Evolutionary conservation across 1,139 yeast species (phyloP).

Genomic region (Ashbya aceris): DNA sequence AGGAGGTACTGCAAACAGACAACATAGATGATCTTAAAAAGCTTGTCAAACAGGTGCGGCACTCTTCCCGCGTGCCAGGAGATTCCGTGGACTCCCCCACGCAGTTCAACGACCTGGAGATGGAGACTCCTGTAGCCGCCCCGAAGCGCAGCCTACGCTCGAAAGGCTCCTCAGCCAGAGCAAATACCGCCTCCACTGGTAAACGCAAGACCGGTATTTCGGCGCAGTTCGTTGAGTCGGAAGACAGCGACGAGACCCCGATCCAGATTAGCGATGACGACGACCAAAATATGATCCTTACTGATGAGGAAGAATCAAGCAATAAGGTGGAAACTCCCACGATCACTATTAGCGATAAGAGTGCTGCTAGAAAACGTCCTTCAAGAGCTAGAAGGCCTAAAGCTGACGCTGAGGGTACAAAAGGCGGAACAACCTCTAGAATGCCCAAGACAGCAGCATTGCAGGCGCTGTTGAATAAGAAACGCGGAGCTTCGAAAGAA

Average conservation of each 20-base stretch:
- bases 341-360: not conserved
- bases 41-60: conserved; percentile 23
- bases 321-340: too few relatives aligned
- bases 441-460: conserved; percentile 25
- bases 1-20: conserved; percentile 31
- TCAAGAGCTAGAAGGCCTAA: conserved; percentile 1
- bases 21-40: conserved; percentile 28
- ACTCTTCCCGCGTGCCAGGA: conserved; percentile 8
- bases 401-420: conserved; percentile 6
- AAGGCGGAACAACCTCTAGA: not conserved
- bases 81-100: not conserved
- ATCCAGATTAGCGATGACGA: too few relatives aligned
- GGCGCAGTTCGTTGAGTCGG: too few relatives aligned
- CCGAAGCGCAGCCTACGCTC: too few relatives aligned
- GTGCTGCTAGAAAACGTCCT: conserved; percentile 4
- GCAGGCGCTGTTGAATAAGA: conserved; percentile 13
- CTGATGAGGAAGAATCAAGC: too few relatives aligned
- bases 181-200: too few relatives aligned
- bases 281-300: too few relatives aligned
- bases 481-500: not conserved
- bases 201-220: too few relatives aligned
- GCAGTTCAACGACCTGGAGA: conserved; percentile 4
- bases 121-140: conserved; percentile 1
- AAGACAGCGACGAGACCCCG: too few relatives aligned
- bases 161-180: too few relatives aligned